Conservation (phyloP, 768 basidiomycete genomes). For the Sutorius australiensis region DNA sequence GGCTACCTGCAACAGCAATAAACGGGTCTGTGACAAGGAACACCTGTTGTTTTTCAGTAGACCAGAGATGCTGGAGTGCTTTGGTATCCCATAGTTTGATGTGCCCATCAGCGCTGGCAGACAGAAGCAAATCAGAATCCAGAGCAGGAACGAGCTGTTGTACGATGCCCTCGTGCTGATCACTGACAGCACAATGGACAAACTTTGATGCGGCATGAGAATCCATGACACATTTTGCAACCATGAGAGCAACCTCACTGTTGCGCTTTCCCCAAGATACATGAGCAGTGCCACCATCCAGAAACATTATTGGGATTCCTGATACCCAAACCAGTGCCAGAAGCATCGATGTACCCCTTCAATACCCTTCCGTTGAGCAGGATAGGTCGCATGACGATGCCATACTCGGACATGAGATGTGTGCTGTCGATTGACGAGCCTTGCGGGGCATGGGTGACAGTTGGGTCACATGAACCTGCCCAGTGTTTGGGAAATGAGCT, state of each 20-base stretch:
- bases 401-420: conserved; percentile 60
- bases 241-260: conserved; percentile 64
- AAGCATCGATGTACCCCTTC: conserved; percentile 65
- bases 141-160: conserved; percentile 52
- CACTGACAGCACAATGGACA: conserved; percentile 46
- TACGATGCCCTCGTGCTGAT: conserved; percentile 63
- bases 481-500: conserved; percentile 52
- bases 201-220: conserved; percentile 43
- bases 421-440: conserved; percentile 53
- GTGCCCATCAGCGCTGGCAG: conserved; percentile 57
- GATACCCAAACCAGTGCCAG: conserved; percentile 54
- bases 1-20: conserved; percentile 45
- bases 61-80: conserved; percentile 57
- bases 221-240: conserved; percentile 58
- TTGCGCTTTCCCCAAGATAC: conserved; percentile 71
- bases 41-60: conserved; percentile 41
- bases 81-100: conserved; percentile 74
- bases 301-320: conserved; percentile 75
- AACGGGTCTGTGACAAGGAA: conserved; percentile 46
- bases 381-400: conserved; percentile 67
- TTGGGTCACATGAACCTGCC: conserved; percentile 59
- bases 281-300: conserved; percentile 59
- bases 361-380: conserved; percentile 68
- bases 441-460: conserved; percentile 62
- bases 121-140: conserved; percentile 38